Conservation (phyloP, 192 early-diverging fungal genomes). For the Entomortierella chlamydospora region DNA sequence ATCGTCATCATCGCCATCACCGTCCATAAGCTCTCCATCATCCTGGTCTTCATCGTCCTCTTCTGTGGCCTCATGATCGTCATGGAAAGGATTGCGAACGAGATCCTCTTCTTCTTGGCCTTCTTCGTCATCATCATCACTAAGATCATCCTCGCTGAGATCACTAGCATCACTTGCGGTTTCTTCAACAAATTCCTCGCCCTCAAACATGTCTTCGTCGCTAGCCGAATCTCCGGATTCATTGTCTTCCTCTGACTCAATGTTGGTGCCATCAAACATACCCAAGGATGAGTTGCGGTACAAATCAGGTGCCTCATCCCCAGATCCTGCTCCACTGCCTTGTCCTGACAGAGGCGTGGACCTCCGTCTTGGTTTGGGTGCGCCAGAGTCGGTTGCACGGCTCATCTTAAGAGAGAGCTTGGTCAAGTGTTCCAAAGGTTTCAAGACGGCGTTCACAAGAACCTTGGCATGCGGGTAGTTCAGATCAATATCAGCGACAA, state of each 20-base stretch:
- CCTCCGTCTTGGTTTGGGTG: slow-evolving; percentile 42
- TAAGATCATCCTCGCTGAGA: slow-evolving; percentile 63
- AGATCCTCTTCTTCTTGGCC: slow-evolving; percentile 68
- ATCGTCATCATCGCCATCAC: slow-evolving; percentile 53
- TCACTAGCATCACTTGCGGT: slow-evolving; percentile 71
- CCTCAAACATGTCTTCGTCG: slow-evolving; percentile 77
- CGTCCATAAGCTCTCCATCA: slow-evolving; percentile 47
- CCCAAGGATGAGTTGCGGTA: slow-evolving; percentile 86
- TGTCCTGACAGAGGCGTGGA: slow-evolving; percentile 58
- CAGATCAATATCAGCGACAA: slow-evolving; percentile 87
- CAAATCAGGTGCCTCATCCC: slow-evolving; percentile 81
- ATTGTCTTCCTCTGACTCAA: slow-evolving; percentile 77
- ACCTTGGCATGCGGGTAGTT: slow-evolving; percentile 87
- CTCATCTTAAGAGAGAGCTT: slow-evolving; percentile 90
- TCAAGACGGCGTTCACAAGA: slow-evolving; percentile 81
- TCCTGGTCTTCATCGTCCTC: slow-evolving; percentile 64
- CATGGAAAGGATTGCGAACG: slow-evolving; percentile 57
- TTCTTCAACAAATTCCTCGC: slow-evolving; percentile 80
- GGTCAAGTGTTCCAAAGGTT: slow-evolving; percentile 91
- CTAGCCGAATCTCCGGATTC: slow-evolving; percentile 64
- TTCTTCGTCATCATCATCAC: slow-evolving; percentile 68
- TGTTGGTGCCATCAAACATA: slow-evolving; percentile 80
- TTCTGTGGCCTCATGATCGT: slow-evolving; percentile 57
- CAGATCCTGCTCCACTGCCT: slow-evolving; percentile 57
- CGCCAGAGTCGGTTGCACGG: slow-evolving; percentile 67